Conservation (phyloP, 2,329 filamentous ascomycete genomes). For the Pseudocercospora cruenta region DNA sequence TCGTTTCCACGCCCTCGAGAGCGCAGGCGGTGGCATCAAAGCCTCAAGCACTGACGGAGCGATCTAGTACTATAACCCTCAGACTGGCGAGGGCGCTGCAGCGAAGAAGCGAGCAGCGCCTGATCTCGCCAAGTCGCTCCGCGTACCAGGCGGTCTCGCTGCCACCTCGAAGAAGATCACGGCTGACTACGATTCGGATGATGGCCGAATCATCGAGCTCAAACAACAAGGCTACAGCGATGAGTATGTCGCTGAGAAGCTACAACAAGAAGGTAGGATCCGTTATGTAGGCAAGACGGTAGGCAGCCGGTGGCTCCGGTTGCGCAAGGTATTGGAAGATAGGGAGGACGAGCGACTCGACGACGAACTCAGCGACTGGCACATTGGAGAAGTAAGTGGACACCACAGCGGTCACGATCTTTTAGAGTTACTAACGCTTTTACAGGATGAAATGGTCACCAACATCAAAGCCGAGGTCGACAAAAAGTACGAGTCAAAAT, state of each 20-base stretch:
- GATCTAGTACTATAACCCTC: constrained; percentile 23
- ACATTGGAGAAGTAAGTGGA: constrained; percentile 50
- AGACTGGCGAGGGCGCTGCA: constrained; percentile 15
- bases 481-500: constrained; percentile 46
- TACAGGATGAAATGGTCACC: constrained; percentile 50
- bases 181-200: constrained; percentile 52
- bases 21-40: neutral
- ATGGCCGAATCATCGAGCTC: constrained; percentile 51
- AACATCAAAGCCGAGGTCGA: constrained; percentile 47
- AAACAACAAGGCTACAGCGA: constrained; percentile 49
- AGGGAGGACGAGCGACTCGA: constrained; percentile 51
- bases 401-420: neutral
- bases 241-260: constrained; percentile 47
- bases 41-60: constrained; percentile 11
- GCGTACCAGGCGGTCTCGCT: constrained; percentile 46
- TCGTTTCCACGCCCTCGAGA: neutral
- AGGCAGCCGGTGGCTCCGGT: constrained; percentile 51
- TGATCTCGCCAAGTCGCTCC: constrained; percentile 8
- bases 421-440: constrained; percentile 6
- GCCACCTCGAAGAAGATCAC: constrained; percentile 49
- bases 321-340: constrained; percentile 48
- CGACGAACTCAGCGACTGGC: constrained; percentile 55
- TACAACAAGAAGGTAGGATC: constrained; percentile 47
- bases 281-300: constrained; percentile 53
- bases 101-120: neutral